A percentile compares a stretch with the other conserved stretches of the same genome.
phyloP scores from a whole-genome alignment of 768 basidiomycete species.

The Steccherinum ochraceum region DNA sequence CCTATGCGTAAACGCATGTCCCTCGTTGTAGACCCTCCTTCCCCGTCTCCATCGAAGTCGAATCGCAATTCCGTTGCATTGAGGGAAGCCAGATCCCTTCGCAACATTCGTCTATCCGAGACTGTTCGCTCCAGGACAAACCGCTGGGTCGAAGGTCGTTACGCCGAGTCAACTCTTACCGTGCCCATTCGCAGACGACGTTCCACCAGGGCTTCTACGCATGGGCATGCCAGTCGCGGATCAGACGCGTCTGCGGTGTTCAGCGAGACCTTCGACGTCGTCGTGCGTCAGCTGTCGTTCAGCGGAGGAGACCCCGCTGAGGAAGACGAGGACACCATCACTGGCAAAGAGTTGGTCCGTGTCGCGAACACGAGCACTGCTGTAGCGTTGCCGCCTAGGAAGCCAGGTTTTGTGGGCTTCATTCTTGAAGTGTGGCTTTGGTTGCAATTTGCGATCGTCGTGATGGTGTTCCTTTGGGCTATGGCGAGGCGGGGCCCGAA shows the following conservation, averaged over 20 bases:
- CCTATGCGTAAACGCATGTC: constrained; percentile 5
- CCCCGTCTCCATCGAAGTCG: constrained; percentile 6
- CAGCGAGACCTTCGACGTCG: constrained; percentile 20
- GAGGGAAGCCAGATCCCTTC: neutral
- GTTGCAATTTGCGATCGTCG: constrained; percentile 73
- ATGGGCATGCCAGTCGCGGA: constrained; percentile 1
- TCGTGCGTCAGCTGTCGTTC: constrained; percentile 13
- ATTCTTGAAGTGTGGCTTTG: constrained; percentile 78
- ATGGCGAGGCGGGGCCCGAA: constrained; percentile 77
- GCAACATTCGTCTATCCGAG: constrained; percentile 33
- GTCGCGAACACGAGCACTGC: constrained; percentile 4
- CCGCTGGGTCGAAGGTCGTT: constrained; percentile 54
- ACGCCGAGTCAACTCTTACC: constrained; percentile 15
- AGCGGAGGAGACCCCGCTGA: constrained; percentile 1
- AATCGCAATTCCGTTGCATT: neutral
- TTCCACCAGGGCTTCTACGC: neutral
- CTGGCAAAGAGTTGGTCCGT: neutral
- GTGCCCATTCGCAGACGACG: constrained; percentile 5
- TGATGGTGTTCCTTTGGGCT: constrained; percentile 72
- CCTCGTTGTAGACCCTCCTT: constrained; percentile 21
- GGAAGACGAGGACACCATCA: neutral
- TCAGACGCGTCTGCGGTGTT: constrained; percentile 10
- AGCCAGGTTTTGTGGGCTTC: constrained; percentile 31
- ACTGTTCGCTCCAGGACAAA: constrained; percentile 54
- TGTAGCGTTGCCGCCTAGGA: constrained; percentile 8